Evolutionary conservation across 768 basidiomycete species (phyloP), one percentile per base, ranked within the genome.

Genomic region (Saitozyma sp.): DNA sequence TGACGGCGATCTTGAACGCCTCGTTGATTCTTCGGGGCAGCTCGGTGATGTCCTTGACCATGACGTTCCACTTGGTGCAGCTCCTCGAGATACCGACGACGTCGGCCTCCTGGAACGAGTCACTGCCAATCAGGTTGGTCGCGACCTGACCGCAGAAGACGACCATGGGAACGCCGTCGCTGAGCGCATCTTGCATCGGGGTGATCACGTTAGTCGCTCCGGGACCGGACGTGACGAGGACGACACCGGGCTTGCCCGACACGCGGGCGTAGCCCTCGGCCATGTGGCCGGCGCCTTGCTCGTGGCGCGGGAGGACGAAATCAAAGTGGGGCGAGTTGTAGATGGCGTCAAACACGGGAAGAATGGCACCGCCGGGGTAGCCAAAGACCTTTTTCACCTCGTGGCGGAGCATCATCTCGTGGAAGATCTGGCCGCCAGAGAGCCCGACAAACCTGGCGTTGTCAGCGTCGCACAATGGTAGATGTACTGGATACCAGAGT

Each of bases 31-130:
- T 85, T 49, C 95, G 83, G 13, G 96, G 96, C 3, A 98, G 84
- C 80, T 98, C 96, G 11, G 90, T 80, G 63, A 98, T 91, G 75
- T 94, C 94, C 81, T 97, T 98, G 56, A 98, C 91, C 93, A 98
- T 95, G 64, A 99, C 95, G 77, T 99, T 98, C 96, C 96, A 98
- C 79, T 98, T 99, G 29, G 96, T 98, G 82, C 96, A 99, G 71
- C 88, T 88, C 55, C 95, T 85, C 39, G 94, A 96, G 80, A 98
- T 99, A 54, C 96, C 96, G 59, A 99, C 84, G 54, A 98, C 81
- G 78, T 99, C 96, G 46, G 96, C 96, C 81, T 99, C 96, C 78
- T 99, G 96, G 86, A 99, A 99, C 1, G 92, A 91, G 76, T 99
- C 95, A 14, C 91, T 94, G n/a, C 95, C 95, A 64, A 99, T 99